These are phyloP conservation scores for Erodium maritimum DNA, from an alignment of 345 rosid species.

Conservation along the genomic window DNA sequence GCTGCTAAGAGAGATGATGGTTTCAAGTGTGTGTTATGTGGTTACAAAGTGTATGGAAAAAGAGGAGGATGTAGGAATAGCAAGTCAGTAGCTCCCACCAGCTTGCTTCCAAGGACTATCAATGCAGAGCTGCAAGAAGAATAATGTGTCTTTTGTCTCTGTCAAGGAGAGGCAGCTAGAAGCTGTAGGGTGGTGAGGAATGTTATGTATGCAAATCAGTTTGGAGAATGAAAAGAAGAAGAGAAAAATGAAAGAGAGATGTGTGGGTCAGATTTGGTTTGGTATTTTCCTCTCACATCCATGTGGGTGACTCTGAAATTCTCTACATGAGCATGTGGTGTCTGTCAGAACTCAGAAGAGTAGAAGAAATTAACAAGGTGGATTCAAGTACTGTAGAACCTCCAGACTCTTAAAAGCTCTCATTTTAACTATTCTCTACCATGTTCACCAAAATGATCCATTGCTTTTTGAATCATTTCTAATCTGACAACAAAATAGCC, in stretches of 20 bases:
- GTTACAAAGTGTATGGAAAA: background rate
- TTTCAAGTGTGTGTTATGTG: background rate
- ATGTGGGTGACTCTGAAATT: slow-evolving; percentile 51
- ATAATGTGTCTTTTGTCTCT: slow-evolving; percentile 35
- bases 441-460: background rate
- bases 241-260: slow-evolving; percentile 8
- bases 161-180: slow-evolving; percentile 21
- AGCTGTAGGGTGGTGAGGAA: slow-evolving; percentile 2
- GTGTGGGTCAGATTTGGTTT: slow-evolving; percentile 32
- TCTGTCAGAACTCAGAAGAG: slow-evolving; percentile 61
- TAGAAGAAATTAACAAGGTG: slow-evolving; percentile 17
- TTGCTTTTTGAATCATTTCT: background rate
- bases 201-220: slow-evolving; percentile 6
- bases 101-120: background rate
- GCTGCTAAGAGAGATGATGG: background rate
- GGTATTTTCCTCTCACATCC: slow-evolving; percentile 14
- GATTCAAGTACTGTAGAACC: slow-evolving; percentile 24
- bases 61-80: background rate
- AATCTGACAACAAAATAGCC: background rate
- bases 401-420: background rate
- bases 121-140: slow-evolving; percentile 3
- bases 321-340: slow-evolving; percentile 55
- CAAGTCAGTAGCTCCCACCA: background rate
- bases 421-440: background rate
- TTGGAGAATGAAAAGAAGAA: slow-evolving; percentile 10